These are phyloP conservation scores for Calamus simplicifolius DNA, from an alignment of 176 grass and related monocot genomes.

Conservation along the genomic window DNA sequence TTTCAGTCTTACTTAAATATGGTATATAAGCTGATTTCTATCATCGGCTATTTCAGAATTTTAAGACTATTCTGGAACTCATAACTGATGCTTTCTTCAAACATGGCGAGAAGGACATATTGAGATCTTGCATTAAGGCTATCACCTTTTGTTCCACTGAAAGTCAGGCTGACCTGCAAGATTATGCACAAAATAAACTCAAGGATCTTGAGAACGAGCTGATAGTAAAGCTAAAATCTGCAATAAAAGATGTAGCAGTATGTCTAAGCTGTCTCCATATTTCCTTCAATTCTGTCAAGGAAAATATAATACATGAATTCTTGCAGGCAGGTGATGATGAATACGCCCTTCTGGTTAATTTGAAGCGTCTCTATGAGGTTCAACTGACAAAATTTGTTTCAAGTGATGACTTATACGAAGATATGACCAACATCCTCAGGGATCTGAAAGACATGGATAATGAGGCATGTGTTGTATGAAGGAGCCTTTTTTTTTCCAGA, in stretches of 20 bases:
- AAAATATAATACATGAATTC: conserved; percentile 15
- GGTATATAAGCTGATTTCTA: conserved; percentile 5
- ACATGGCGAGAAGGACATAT: conserved; percentile 84
- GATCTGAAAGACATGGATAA: conserved; percentile 86
- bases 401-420: conserved; percentile 68
- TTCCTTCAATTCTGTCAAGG: conserved; percentile 3
- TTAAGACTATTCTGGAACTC: conserved; percentile 74
- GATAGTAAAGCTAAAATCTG: conserved; percentile 76
- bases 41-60: conserved; percentile 49
- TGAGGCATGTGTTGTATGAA: conserved; percentile 42
- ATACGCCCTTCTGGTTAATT: conserved; percentile 97
- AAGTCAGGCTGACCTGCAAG: conserved; percentile 79
- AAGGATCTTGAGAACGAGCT: conserved; percentile 85
- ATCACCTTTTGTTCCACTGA: conserved; percentile 74
- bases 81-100: conserved; percentile 93
- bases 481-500: conserved; percentile 2
- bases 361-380: conserved; percentile 92
- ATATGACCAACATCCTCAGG: conserved; percentile 70
- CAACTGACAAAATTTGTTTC: conserved; percentile 68
- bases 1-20: neutral
- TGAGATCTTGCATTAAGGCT: conserved; percentile 90
- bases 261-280: conserved; percentile 11
- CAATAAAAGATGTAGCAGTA: conserved; percentile 92
- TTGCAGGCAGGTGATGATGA: conserved; percentile 96
- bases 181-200: conserved; percentile 77